Percentiles rank a stretch among this genome's conserved stretches.
These are phyloP conservation scores for Lentinula detonsa DNA, from an alignment of 768 basidiomycete species.

Conservation along the genomic window DNA sequence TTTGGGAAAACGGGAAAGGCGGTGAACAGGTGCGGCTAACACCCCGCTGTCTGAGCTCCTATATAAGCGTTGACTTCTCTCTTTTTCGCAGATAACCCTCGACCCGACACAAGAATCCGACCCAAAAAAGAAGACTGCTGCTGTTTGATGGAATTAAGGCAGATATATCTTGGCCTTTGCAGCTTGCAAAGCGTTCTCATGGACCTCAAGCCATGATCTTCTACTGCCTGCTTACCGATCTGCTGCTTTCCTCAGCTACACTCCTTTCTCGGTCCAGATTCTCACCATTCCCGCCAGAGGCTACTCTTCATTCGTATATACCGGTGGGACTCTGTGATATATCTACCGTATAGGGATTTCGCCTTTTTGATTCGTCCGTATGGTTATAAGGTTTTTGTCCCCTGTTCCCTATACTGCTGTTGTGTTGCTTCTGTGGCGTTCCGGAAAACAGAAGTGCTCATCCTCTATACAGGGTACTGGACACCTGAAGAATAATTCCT, in stretches of 20 bases:
- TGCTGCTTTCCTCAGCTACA: too few relatives aligned
- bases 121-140: slow-evolving; percentile 1
- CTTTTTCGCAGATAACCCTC: not conserved
- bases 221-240: too few relatives aligned
- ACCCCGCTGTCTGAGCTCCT: not conserved
- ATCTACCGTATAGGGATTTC: not conserved
- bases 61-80: not conserved
- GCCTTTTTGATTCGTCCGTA: not conserved
- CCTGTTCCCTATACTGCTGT: not conserved
- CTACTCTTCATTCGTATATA: too few relatives aligned
- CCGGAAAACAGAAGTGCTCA: not conserved
- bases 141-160: not conserved
- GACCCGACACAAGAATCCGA: slow-evolving; percentile 1
- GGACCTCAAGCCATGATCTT: too few relatives aligned
- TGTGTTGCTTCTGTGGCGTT: not conserved
- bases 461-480: not conserved
- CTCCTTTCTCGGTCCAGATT: not conserved
- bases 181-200: not conserved
- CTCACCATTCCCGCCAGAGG: not conserved
- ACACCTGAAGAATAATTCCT: too few relatives aligned
- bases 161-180: not conserved
- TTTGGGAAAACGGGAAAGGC: slow-evolving; percentile 85
- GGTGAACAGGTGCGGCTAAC: slow-evolving; percentile 62
- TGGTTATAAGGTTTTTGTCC: not conserved
- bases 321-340: not conserved